Percentiles rank a stretch among this genome's conserved stretches.
Conservation (phyloP, 805 yeast species). For the Suhomyces pyralidae region DNA sequence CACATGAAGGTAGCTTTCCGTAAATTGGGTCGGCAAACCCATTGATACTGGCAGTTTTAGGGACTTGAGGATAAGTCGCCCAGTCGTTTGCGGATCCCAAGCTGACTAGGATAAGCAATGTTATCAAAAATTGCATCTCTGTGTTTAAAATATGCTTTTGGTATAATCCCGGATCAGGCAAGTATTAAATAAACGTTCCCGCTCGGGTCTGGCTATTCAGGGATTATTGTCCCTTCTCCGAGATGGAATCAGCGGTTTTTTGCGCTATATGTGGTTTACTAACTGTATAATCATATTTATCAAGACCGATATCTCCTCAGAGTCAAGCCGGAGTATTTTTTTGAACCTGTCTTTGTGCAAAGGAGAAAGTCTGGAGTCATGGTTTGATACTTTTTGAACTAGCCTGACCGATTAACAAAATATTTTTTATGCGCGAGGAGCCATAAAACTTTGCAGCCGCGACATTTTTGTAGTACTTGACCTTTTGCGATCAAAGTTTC, state of each 20-base stretch:
- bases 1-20: slow-evolving; percentile 30
- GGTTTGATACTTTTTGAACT: neutral
- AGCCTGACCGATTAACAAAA: neutral
- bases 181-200: neutral
- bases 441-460: neutral
- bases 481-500: neutral
- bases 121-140: neutral
- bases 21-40: slow-evolving; percentile 42
- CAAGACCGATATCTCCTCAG: neutral
- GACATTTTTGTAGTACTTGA: neutral
- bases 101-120: neutral
- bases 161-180: neutral
- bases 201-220: neutral
- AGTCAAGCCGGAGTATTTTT: neutral
- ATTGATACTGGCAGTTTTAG: slow-evolving; percentile 46
- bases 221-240: neutral
- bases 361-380: neutral
- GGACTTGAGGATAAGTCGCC: slow-evolving; percentile 44
- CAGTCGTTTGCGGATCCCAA: slow-evolving; percentile 10
- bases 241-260: neutral
- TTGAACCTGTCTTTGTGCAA: neutral
- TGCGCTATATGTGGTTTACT: neutral
- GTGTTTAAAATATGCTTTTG: neutral
- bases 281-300: neutral
- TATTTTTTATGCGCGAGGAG: neutral